Conservation (phyloP, 2,329 filamentous ascomycete species). For the Cytospora piceae region DNA sequence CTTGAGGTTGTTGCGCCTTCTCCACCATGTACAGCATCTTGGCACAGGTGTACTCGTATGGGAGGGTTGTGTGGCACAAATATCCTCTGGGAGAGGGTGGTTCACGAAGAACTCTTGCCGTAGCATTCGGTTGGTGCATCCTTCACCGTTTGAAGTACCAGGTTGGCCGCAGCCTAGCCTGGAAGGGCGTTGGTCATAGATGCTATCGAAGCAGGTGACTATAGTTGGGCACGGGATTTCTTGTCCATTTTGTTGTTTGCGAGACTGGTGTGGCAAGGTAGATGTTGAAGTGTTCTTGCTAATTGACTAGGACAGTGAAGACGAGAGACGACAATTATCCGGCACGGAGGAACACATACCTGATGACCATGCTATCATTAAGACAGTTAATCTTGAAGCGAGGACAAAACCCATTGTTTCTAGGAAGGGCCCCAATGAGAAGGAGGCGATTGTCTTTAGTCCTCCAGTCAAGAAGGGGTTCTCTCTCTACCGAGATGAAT, state of each 20-base stretch:
- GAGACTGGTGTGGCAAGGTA: neutral
- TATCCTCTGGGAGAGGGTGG: constrained; percentile 16
- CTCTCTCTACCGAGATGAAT: too few relatives aligned
- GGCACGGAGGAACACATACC: too few relatives aligned
- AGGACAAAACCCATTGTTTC: constrained; percentile 3
- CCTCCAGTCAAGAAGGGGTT: too few relatives aligned
- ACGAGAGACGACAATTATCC: neutral
- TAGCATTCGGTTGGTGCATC: neutral
- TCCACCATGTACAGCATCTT: too few relatives aligned
- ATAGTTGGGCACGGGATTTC: neutral
- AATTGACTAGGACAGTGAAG: neutral
- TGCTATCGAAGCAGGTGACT: neutral
- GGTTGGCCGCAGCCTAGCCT: neutral
- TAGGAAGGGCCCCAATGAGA: neutral
- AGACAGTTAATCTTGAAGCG: too few relatives aligned
- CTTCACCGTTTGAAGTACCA: neutral
- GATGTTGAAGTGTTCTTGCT: neutral
- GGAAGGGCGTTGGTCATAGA: neutral
- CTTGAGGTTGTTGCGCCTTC: too few relatives aligned
- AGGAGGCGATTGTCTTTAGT: too few relatives aligned
- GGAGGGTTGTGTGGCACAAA: too few relatives aligned
- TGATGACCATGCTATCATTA: too few relatives aligned
- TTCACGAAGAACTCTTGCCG: constrained; percentile 5
- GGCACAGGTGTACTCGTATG: too few relatives aligned
- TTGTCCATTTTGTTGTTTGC: neutral